These are phyloP conservation scores for Escovopsis sp. DNA, from an alignment of 2,329 filamentous ascomycete genomes.

Conservation along the genomic window DNA sequence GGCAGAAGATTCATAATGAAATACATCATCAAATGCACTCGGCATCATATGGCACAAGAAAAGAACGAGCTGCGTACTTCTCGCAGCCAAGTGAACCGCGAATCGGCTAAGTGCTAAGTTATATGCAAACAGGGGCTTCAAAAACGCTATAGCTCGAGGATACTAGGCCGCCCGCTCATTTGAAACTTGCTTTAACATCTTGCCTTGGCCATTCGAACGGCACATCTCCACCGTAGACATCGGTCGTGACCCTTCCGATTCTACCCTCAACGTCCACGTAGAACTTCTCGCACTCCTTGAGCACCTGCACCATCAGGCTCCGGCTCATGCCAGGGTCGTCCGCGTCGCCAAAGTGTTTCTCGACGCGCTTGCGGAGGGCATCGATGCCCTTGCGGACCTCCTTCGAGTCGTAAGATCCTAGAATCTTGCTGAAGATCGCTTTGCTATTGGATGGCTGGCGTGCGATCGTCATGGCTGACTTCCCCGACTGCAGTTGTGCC, in stretches of 20 bases:
- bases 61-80: too few relatives aligned
- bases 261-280: constrained; percentile 47
- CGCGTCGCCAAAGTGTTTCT: constrained; percentile 92
- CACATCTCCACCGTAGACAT: constrained; percentile 50
- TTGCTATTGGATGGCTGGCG: constrained; percentile 72
- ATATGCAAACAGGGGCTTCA: too few relatives aligned
- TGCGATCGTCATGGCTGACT: constrained; percentile 50
- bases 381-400: constrained; percentile 87
- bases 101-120: too few relatives aligned
- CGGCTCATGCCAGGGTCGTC: constrained; percentile 56
- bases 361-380: constrained; percentile 74
- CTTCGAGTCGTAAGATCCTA: constrained; percentile 65
- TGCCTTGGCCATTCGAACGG: constrained; percentile 51
- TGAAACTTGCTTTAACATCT: constrained; percentile 47
- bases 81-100: too few relatives aligned
- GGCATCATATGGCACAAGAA: too few relatives aligned
- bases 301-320: constrained; percentile 41
- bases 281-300: constrained; percentile 46
- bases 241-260: constrained; percentile 43
- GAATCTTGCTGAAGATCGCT: constrained; percentile 69
- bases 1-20: too few relatives aligned
- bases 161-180: constrained; percentile 6
- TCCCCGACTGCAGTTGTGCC: constrained; percentile 46
- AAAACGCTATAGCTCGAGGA: not conserved
- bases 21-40: too few relatives aligned